Evolutionary conservation across 768 basidiomycete genomes (phyloP).

Genomic region (Vishniacozyma victoriae): DNA sequence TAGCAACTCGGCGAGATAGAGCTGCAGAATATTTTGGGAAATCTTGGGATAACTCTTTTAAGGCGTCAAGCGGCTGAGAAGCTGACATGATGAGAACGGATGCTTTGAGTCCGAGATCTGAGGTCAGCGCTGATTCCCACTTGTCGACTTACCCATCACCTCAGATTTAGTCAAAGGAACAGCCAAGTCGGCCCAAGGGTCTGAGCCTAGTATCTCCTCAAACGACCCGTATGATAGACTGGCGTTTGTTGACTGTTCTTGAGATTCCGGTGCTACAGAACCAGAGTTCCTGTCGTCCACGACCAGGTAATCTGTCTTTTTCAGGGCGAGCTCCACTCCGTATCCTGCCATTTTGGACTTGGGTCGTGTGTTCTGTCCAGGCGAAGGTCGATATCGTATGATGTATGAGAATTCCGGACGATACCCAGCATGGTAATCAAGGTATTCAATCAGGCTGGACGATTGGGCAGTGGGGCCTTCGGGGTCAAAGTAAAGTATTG

Average conservation of each 20-base stretch:
- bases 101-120: slow-evolving; percentile 63
- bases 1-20: slow-evolving; percentile 61
- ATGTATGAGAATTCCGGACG: slow-evolving; percentile 63
- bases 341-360: slow-evolving; percentile 64
- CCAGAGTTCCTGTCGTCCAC: slow-evolving; percentile 66
- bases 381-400: slow-evolving; percentile 61
- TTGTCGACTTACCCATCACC: slow-evolving; percentile 51
- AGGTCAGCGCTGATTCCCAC: neutral
- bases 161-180: slow-evolving; percentile 49
- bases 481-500: slow-evolving; percentile 71
- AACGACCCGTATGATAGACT: slow-evolving; percentile 10
- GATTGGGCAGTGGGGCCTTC: slow-evolving; percentile 61
- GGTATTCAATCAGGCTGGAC: slow-evolving; percentile 57
- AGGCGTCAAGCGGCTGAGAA: slow-evolving; percentile 53
- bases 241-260: neutral
- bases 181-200: slow-evolving; percentile 37
- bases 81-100: slow-evolving; percentile 68
- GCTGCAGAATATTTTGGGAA: slow-evolving; percentile 80
- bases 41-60: slow-evolving; percentile 71
- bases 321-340: slow-evolving; percentile 84
- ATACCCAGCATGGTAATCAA: slow-evolving; percentile 54
- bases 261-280: neutral
- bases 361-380: slow-evolving; percentile 11
- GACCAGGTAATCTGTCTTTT: slow-evolving; percentile 94
- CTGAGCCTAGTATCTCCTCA: slow-evolving; percentile 25